These are phyloP conservation scores for Catunica adiposa DNA, from an alignment of 2,329 filamentous ascomycete species.

Conservation along the genomic window DNA sequence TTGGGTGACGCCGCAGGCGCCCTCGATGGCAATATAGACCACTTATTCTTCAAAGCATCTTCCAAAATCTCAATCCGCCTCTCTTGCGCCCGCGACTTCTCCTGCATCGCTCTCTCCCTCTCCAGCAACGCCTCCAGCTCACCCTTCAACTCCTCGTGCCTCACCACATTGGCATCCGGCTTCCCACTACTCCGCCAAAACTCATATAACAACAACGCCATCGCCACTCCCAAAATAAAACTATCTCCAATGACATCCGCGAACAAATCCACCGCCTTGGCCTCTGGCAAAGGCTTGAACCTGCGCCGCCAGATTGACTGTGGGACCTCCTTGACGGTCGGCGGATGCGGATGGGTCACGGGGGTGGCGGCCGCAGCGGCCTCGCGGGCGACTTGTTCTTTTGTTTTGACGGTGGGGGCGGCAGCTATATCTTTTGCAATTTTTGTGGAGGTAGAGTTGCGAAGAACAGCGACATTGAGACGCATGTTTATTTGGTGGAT, in stretches of 20 bases:
- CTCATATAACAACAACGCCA: constrained; percentile 42
- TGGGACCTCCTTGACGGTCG: constrained; percentile 10
- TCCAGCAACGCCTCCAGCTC: constrained; percentile 33
- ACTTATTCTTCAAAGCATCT: constrained; percentile 35
- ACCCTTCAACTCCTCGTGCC: constrained; percentile 32
- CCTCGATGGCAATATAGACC: constrained; percentile 28
- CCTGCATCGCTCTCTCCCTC: constrained; percentile 33
- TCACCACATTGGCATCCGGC: constrained; percentile 40
- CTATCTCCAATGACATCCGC: constrained; percentile 47
- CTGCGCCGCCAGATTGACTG: constrained; percentile 43
- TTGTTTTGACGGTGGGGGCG: constrained; percentile 47
- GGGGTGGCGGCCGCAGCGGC: constrained; percentile 15
- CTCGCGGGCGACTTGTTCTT: constrained; percentile 41
- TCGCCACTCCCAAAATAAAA: constrained; percentile 45
- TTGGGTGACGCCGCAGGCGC: neutral
- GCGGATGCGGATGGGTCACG: constrained; percentile 4
- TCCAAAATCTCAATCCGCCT: constrained; percentile 37
- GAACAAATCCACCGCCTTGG: constrained; percentile 49
- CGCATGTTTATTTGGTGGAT: constrained; percentile 55
- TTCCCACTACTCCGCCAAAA: constrained; percentile 43
- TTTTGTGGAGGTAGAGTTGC: constrained; percentile 40
- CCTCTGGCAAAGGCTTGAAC: constrained; percentile 46
- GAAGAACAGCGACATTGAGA: constrained; percentile 40
- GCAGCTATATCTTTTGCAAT: constrained; percentile 45
- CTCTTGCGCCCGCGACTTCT: constrained; percentile 27